Percentiles rank a stretch among this genome's conserved stretches.
Evolutionary conservation across 495 filamentous ascomycete genomes (phyloP).

Genomic region (Neurospora intermedia): DNA sequence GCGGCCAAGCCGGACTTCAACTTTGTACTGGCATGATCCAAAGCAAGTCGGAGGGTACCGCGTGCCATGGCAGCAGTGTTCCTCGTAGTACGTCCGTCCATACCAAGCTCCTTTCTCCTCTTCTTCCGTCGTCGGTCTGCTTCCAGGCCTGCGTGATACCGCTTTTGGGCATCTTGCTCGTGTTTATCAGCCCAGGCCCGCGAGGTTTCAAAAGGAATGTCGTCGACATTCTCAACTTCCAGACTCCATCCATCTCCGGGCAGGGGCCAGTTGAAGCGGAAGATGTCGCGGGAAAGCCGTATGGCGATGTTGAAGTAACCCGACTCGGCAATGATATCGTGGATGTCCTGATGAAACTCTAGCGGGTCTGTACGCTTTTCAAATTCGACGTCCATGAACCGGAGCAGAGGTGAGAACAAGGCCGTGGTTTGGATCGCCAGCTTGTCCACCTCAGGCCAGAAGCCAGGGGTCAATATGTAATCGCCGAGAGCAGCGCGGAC

Average conservation of each 20-base stretch:
- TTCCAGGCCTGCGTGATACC: neutral
- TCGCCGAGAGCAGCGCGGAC: conserved; percentile 18
- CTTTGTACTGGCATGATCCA: neutral
- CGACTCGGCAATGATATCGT: conserved; percentile 33
- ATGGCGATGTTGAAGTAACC: conserved; percentile 34
- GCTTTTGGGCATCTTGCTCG: conserved; percentile 6
- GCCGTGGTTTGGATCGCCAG: conserved; percentile 28
- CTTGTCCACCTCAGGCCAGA: conserved; percentile 31
- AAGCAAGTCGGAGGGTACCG: neutral
- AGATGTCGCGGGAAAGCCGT: conserved; percentile 34
- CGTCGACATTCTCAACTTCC: conserved; percentile 26
- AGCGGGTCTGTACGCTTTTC: neutral
- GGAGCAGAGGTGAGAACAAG: conserved; percentile 31
- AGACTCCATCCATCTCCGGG: conserved; percentile 31
- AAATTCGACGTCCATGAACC: conserved; percentile 23
- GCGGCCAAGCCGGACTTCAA: neutral
- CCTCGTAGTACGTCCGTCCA: neutral
- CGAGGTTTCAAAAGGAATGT: conserved; percentile 21
- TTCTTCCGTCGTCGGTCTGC: neutral
- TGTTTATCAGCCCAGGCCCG: conserved; percentile 7
- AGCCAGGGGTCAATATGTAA: conserved; percentile 23
- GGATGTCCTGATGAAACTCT: conserved; percentile 31
- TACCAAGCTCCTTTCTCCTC: neutral
- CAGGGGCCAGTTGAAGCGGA: conserved; percentile 27
- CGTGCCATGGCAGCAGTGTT: neutral